These are phyloP conservation scores for Singerocomus inundabilis DNA, from an alignment of 1,284 basidiomycete species.

Conservation along the genomic window DNA sequence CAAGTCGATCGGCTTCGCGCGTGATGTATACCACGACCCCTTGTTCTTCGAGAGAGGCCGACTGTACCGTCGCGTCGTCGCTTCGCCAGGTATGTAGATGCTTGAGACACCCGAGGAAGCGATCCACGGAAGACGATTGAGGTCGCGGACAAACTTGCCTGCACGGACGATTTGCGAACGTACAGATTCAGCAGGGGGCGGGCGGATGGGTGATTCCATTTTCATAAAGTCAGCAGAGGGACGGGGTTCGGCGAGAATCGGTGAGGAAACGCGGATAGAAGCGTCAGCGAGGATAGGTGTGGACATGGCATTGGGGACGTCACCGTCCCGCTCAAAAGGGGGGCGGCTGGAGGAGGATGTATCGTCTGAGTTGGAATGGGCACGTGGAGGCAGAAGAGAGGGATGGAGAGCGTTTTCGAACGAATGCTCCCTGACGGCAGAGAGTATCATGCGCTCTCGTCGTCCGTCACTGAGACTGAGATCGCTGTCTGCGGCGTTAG, in stretches of 20 bases:
- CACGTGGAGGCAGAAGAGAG: slow-evolving; percentile 12
- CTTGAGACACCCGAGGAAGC: slow-evolving; percentile 33
- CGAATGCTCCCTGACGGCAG: slow-evolving; percentile 27
- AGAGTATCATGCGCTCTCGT: slow-evolving; percentile 24
- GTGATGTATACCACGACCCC: slow-evolving; percentile 29
- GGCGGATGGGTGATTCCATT: slow-evolving; percentile 36
- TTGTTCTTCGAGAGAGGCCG: slow-evolving; percentile 27
- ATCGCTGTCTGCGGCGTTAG: slow-evolving; percentile 20
- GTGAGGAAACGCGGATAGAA: slow-evolving; percentile 27
- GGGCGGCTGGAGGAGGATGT: slow-evolving; percentile 27
- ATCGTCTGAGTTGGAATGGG: slow-evolving; percentile 22
- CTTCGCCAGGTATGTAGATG: slow-evolving; percentile 34
- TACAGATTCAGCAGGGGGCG: slow-evolving; percentile 33
- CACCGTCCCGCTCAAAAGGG: slow-evolving; percentile 23
- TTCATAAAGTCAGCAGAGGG: slow-evolving; percentile 36
- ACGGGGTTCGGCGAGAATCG: slow-evolving; percentile 31
- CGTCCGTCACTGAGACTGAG: slow-evolving; percentile 21
- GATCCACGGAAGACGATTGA: slow-evolving; percentile 35
- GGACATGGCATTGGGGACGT: slow-evolving; percentile 31
- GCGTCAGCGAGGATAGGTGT: slow-evolving; percentile 30
- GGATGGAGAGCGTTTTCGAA: slow-evolving; percentile 21
- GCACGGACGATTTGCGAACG: slow-evolving; percentile 30
- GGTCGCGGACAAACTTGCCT: slow-evolving; percentile 27
- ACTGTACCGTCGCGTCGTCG: slow-evolving; percentile 31
- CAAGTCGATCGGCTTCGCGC: slow-evolving; percentile 29